Evolutionary conservation across 805 yeast genomes (phyloP), one percentile per base, ranked within the genome.

Genomic region (Limtongia smithiae): DNA sequence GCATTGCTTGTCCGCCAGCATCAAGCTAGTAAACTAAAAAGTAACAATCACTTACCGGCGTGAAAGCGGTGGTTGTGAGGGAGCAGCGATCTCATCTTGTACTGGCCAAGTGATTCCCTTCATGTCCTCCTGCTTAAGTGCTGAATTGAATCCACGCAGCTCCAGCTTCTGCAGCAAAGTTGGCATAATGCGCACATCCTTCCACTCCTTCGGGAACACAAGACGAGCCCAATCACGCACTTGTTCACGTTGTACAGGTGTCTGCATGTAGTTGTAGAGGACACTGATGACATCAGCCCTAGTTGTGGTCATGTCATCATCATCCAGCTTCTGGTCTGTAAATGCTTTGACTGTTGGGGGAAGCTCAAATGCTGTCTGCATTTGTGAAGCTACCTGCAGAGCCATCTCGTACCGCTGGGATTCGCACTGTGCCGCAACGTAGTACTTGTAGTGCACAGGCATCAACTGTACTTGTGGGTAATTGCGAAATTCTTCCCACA

Each of bases 341-440:
- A 7, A 6, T 9, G 9, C 28, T 9, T 6, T 9, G 28, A 25
- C 28, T 9, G 28, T 9, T 6, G 6, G 6, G 9, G 28, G 9
- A 9, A 7, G 9, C 9, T 25, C 28, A 6, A 73, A 70, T 3
- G 25, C 28, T 31, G 75, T 76, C 27, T 68, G 72, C 64, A 80
- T 74, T 25, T 69, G 70, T 18, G 71, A 68, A 3, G 79, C 71
- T 24, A 80, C 64, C 15, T 69, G 68, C 5, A 81, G 65, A 0
- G 93, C 93, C 2, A 76, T 73, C 8, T 73, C 74, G 33, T 73
- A 75, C 39, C 74, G 68, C 7, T 83, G 88, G 61, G 80, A 80
- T 57, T 81, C 82, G 51, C 85, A 82, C 62, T 83, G 81, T 0
- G 88, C 85, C 48, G 83, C 76, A 30, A 85, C 64, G 58, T 77